Evolutionary conservation across 1,284 basidiomycete genomes (phyloP).

Genomic region (Austroboletus novae-zelandiae): DNA sequence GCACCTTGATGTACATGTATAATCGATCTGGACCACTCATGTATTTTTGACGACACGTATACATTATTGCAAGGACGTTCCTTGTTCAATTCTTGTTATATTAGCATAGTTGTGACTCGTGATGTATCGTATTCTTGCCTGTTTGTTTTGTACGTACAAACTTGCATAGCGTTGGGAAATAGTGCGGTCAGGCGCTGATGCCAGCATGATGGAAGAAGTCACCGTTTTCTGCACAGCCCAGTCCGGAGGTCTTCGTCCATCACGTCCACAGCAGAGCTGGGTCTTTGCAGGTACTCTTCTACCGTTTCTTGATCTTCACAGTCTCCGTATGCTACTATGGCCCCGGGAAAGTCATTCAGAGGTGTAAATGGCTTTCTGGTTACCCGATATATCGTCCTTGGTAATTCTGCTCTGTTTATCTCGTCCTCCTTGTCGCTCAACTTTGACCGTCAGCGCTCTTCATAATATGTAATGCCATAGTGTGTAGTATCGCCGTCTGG

Average conservation of each 20-base stretch:
- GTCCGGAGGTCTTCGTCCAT: conserved; percentile 9
- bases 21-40: background rate
- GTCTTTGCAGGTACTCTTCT: conserved; percentile 22
- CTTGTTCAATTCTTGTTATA: conserved; percentile 13
- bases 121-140: conserved; percentile 21
- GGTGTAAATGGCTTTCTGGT: conserved; percentile 32
- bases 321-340: conserved; percentile 30
- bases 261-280: conserved; percentile 29
- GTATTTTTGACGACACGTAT: conserved; percentile 9
- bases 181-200: background rate
- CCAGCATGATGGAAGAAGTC: background rate
- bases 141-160: conserved; percentile 14
- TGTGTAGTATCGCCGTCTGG: conserved; percentile 68
- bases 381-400: conserved; percentile 50
- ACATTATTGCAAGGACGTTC: conserved; percentile 21
- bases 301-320: conserved; percentile 16
- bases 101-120: conserved; percentile 11
- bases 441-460: conserved; percentile 46
- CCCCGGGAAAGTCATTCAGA: conserved; percentile 15
- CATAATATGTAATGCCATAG: conserved; percentile 62
- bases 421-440: conserved; percentile 10
- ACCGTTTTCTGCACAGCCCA: background rate
- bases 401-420: conserved; percentile 29
- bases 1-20: conserved; percentile 10
- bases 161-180: conserved; percentile 4